Base-by-base conservation (phyloP, 805 yeast genomes). In the Suhomyces emberorum region DNA sequence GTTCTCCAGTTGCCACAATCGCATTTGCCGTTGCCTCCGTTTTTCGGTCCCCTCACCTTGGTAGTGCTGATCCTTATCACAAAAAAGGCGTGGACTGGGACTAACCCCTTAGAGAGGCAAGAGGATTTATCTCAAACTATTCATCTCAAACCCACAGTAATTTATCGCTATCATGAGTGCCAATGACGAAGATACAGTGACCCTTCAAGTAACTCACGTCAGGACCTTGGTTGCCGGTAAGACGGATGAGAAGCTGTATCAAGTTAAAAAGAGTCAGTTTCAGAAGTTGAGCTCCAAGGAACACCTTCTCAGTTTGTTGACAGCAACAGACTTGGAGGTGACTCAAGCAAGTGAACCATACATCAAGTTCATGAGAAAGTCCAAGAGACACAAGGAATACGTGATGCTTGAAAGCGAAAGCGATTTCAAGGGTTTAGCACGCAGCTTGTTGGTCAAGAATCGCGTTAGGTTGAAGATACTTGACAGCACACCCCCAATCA, bases 391-490 rank as follows among this genome's bases (percentile, higher is more conserved):
- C 26, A 63, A 60, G 27, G 47, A 53, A 7, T 75, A 61, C 43
- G 69, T 74, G 9, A 40, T 54, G 3, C 61, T 77, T 42, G 66
- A 56, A 12, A 35, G 59, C 3, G 44, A 28, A 3, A 56, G 58
- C 3, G 80, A 75, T 39, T 76, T 69, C 49, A 59, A 54, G 32
- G 52, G 64, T 16, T 58, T 76, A 38, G 51, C 55, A 28, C 61
- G 79, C 43, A 70, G 79, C 31, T 59, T 76, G 43, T 56, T 62
- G 37, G 79, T 75, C 14, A 74, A 74, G 47, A 65, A 59, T 39
- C 65, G 62, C 39, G 49, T 72, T 33, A 65, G 64, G 43, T 52
- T 77, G 39, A 34, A 48, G 18, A 46, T 59, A 19, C 47, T 38
- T 29, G 61, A 55, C 25, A 34, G 39, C 17, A 32, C 46, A 4